Percentiles rank a stretch among this genome's conserved stretches.
Conservation (phyloP, 352 stramenopile species). For the Pythium sukuiense region DNA sequence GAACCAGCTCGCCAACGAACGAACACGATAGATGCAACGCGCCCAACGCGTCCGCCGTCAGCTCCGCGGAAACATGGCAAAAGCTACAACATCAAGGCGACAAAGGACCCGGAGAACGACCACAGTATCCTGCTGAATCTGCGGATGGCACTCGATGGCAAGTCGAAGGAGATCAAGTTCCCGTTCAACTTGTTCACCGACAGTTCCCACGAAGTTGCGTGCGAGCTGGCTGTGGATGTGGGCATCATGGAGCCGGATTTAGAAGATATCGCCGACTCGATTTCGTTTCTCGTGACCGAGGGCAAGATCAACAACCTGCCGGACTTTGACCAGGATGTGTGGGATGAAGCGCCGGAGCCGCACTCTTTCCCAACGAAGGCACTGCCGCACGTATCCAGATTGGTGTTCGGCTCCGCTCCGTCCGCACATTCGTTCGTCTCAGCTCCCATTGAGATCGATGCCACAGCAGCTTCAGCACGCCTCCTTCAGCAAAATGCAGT, state of each 20-base stretch:
- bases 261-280: constrained; percentile 94
- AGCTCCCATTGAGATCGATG: neutral
- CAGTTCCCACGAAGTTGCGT: constrained; percentile 93
- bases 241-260: constrained; percentile 91
- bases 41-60: constrained; percentile 27
- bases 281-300: constrained; percentile 85
- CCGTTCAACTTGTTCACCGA: constrained; percentile 95
- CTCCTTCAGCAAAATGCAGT: neutral
- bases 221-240: constrained; percentile 93
- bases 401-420: constrained; percentile 45
- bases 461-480: neutral
- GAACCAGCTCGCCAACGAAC: neutral
- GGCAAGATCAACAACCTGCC: constrained; percentile 86
- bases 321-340: constrained; percentile 75
- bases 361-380: constrained; percentile 79
- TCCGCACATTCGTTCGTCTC: constrained; percentile 5
- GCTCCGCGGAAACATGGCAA: constrained; percentile 55
- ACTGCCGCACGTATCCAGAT: constrained; percentile 80
- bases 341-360: constrained; percentile 85
- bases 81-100: constrained; percentile 82
- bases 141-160: constrained; percentile 87
- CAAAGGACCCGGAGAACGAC: constrained; percentile 76
- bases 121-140: constrained; percentile 89
- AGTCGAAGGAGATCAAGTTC: constrained; percentile 97
- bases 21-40: constrained; percentile 15